Base-by-base conservation (phyloP, 2,329 filamentous ascomycete species). In the Sclerotinia trifoliorum region DNA sequence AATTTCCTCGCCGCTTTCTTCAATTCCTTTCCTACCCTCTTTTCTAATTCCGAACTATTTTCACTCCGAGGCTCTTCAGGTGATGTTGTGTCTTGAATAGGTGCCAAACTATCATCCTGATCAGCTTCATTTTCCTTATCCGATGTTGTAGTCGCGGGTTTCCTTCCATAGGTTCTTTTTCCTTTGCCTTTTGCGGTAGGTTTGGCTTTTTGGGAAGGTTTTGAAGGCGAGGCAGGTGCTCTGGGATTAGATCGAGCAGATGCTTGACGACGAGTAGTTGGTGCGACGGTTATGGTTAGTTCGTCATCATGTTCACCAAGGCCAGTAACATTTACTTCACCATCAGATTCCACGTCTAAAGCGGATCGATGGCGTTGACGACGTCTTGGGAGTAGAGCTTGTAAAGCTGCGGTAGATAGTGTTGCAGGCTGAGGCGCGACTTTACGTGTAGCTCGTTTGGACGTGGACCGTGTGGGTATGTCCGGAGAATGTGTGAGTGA, bases 401-500 rank as follows among this genome's bases (percentile, higher is more conserved):
- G 78, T n/a, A 80, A 71, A 64, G 77, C 72, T 26, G 78, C 78
- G 8, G 78, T 80, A 13, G 77, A 76, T 29, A 76, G 74, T 2
- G 71, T 71, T 54, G 70, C 73, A 54, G 72, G 71, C 55, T 72
- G 74, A 46, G 73, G 73, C 19, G 66, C 65, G 60, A 69, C 67
- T 60, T 69, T 74, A 13, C 57, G 57, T 6, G 49, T 26, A 2
- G 26, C 49, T 35, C 61, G 49, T 51, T 70, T 73, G 8, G 60
- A 24, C 46, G 71, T 75, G 19, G 67, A 49, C 7, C 26, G 58
- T 8, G 65, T 65, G 21, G 60, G 67, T 61, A 68, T 67, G 73
- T 89, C 89, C 44, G 88, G 88, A 0, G 88, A 90, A 74, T 90
- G 87, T 5, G 87, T 90, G 5, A 90, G 80, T 0, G 88, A 89